Base-by-base conservation (phyloP, 1,284 basidiomycete species). In the Macrocystidia cucumis region DNA sequence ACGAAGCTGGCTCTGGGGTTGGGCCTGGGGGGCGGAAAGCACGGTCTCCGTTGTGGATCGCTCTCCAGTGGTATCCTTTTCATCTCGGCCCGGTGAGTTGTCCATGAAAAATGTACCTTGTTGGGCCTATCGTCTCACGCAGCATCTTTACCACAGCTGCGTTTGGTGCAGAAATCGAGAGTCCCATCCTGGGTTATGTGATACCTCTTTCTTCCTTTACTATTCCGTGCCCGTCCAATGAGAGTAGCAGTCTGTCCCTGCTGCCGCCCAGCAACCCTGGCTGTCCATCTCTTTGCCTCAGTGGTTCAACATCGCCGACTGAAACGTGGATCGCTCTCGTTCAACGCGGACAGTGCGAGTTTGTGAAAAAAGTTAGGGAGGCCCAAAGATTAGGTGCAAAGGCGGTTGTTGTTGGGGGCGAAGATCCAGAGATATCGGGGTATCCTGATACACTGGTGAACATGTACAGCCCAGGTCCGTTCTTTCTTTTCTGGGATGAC, bases 351-450 rank as follows among this genome's bases (percentile, higher is more conserved):
- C 64, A 74, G 31, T 96, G 91, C 52, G 78, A 89, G 36, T 96
- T 96, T 53, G 82, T 87, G 9, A 80, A 78, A 48, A 96, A 96
- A 63, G 85, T 73, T 13, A 64, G 85, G 32, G 79, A 87, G 48
- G 88, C 90, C 1, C 87, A 92, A 55, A 65, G 72, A 27, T 62
- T 89, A 8, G 91, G 90, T n/a, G 90, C 91, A 1, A 74, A 68
- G 44, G 90, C 82, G 1, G 81, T 92, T 17, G 76, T 95, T n/a
- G 87, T 96, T 1, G 91, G 91, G 28, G 91, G 91, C 32, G 70
- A 80, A 46, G 72, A 81, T 49, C 77, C 78, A 21, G 66, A 64
- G 13, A 46, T 67, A 31, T 76, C 77, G 8, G 77, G 83, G 3
- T 72, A 72, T 48, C 77, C 87, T 11, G 84, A 89, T 49, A 72